Percentiles rank a stretch among this genome's conserved stretches.
Evolutionary conservation across 495 filamentous ascomycete species (phyloP).

Genomic region (Amphirosellinia nigrospora): DNA sequence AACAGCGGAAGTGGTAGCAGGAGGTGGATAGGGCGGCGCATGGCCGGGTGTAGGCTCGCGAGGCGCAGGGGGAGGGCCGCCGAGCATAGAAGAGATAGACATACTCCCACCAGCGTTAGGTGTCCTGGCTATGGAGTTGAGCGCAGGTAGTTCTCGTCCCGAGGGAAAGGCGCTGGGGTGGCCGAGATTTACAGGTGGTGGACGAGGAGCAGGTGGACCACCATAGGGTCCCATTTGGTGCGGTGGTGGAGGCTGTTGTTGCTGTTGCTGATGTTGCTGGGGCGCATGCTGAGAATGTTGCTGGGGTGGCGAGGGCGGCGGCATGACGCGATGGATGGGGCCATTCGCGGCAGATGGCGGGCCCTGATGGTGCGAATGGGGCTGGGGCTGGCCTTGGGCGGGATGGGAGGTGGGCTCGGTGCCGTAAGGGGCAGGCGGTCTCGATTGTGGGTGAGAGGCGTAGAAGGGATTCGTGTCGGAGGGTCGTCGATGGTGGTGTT

Average conservation of each 20-base stretch:
- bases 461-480: slow-evolving; percentile 55
- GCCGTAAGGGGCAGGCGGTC: slow-evolving; percentile 48
- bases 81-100: slow-evolving; percentile 95
- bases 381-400: slow-evolving; percentile 28
- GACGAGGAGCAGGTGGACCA: slow-evolving; percentile 50
- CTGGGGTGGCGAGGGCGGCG: slow-evolving; percentile 60
- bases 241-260: slow-evolving; percentile 44
- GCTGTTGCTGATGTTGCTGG: slow-evolving; percentile 39
- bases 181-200: slow-evolving; percentile 59
- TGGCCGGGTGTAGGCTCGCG: slow-evolving; percentile 58
- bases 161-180: slow-evolving; percentile 57
- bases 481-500: slow-evolving; percentile 51
- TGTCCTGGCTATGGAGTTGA: slow-evolving; percentile 55
- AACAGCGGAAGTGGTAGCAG: slow-evolving; percentile 57
- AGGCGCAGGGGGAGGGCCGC: slow-evolving; percentile 59
- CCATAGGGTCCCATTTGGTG: slow-evolving; percentile 53
- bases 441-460: slow-evolving; percentile 42
- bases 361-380: slow-evolving; percentile 61
- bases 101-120: slow-evolving; percentile 72
- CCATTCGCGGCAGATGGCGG: slow-evolving; percentile 55
- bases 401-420: slow-evolving; percentile 53
- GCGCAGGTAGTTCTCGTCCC: slow-evolving; percentile 60
- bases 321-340: slow-evolving; percentile 56
- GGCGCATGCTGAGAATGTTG: slow-evolving; percentile 31
- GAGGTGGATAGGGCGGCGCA: slow-evolving; percentile 60